phyloP scores from a whole-genome alignment of 2,329 filamentous ascomycete species.

The Lachnellula cervina region DNA sequence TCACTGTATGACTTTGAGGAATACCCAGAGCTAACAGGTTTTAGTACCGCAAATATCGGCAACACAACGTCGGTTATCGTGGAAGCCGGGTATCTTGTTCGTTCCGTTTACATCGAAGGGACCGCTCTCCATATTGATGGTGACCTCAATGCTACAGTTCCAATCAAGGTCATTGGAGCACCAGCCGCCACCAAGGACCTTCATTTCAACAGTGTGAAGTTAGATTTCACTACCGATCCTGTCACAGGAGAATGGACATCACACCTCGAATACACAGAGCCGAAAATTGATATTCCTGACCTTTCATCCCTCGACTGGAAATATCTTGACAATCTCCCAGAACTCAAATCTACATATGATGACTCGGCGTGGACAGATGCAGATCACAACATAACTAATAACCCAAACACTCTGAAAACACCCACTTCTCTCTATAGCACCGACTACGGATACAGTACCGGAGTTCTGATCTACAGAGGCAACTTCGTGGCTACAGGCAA shows the following conservation, averaged over 20 bases:
- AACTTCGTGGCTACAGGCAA: slow-evolving; percentile 60
- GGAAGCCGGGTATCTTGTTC: slow-evolving; percentile 59
- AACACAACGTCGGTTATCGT: slow-evolving; percentile 50
- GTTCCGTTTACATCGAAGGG: slow-evolving; percentile 52
- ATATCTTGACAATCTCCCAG: slow-evolving; percentile 66
- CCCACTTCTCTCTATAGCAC: slow-evolving; percentile 62
- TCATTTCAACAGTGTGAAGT: slow-evolving; percentile 53
- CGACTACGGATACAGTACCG: slow-evolving; percentile 71
- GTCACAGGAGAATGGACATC: slow-evolving; percentile 47
- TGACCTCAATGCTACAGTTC: slow-evolving; percentile 66
- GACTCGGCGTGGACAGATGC: slow-evolving; percentile 64
- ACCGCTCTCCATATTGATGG: slow-evolving; percentile 58
- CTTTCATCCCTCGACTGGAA: slow-evolving; percentile 61
- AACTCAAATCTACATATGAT: slow-evolving; percentile 59
- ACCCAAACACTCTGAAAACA: slow-evolving; percentile 53
- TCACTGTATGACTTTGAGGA: not conserved
- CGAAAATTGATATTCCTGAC: slow-evolving; percentile 50
- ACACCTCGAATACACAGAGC: slow-evolving; percentile 45
- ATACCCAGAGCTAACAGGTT: slow-evolving; percentile 1
- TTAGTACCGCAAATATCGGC: slow-evolving; percentile 27
- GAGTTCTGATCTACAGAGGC: slow-evolving; percentile 65
- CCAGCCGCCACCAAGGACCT: slow-evolving; percentile 47
- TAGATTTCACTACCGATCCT: slow-evolving; percentile 36
- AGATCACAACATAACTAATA: slow-evolving; percentile 53
- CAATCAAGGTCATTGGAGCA: slow-evolving; percentile 64